Percentiles rank a stretch among this genome's conserved stretches.
Evolutionary conservation across 2,329 filamentous ascomycete species (phyloP).

Genomic region (Chaetothyriales sp.): DNA sequence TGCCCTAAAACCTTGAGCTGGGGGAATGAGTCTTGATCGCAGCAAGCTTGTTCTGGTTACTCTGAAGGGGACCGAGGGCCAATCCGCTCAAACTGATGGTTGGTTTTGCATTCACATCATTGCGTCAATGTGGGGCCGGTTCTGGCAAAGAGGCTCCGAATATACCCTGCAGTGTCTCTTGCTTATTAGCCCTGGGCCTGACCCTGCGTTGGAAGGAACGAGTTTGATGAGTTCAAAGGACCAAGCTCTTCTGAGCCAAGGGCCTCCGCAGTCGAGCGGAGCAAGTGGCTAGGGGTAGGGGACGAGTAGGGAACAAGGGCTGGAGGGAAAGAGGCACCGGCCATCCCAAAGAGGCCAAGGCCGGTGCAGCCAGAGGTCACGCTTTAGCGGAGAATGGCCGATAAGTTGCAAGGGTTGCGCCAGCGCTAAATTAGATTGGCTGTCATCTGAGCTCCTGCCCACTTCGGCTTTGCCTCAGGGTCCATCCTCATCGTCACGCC

Average conservation of each 20-base stretch:
- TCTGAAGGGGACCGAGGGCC: not conserved
- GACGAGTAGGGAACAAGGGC: not conserved
- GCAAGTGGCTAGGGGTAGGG: not conserved
- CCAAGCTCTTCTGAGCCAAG: not conserved
- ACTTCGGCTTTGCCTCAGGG: not conserved
- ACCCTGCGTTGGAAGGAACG: not conserved
- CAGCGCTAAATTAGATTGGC: not conserved
- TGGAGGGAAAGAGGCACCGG: not conserved
- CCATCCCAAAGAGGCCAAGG: not conserved
- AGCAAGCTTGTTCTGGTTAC: not conserved
- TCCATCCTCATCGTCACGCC: not conserved
- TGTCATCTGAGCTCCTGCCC: not conserved
- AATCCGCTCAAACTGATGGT: not conserved
- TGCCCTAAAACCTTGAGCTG: not conserved
- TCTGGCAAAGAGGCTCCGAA: not conserved
- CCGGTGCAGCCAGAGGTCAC: not conserved
- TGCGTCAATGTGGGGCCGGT: not conserved
- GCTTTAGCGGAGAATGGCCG: not conserved
- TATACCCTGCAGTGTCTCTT: not conserved
- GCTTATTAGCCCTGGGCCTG: not conserved
- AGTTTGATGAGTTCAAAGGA: not conserved
- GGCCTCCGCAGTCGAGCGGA: not conserved
- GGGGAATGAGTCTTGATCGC: not conserved
- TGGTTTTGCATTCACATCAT: not conserved
- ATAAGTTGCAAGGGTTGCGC: not conserved